Evolutionary conservation across 1,284 basidiomycete genomes (phyloP), one percentile per base, ranked within the genome.

Genomic region (Grifola frondosa): DNA sequence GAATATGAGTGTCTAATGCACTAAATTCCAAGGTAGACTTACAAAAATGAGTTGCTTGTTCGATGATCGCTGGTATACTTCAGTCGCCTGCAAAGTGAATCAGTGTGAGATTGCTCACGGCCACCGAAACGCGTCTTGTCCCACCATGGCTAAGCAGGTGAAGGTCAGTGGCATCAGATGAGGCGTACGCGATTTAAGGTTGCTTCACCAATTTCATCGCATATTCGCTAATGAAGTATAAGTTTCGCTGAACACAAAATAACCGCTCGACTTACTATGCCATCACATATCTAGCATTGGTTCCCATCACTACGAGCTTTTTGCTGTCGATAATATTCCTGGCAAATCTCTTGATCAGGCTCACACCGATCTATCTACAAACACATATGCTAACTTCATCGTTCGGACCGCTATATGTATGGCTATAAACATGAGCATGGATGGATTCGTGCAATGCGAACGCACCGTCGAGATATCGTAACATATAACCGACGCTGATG

Each of bases 41-140:
- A 60, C 58, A 58, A 58, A 83, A 80, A 63, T 83, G 80, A 4
- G 81, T 83, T 5, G 74, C 81, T 58, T 83, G 80, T 61, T 83
- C 81, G 37, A 83, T 73, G 46, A 83, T 77, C 10, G 80, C 58
- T 59, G 32, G 34, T 19, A 12, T 21, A 17, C 6, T 25, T 8
- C 26, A 9, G n/a, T 22, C 21, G 12, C 9, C 21, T 11, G 13
- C 30, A 20, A 7, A 7, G 13, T 15, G 23, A 33, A 19, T 6
- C 25, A 7, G 12, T 22, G 12, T 17, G 35, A 19, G 31, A 21
- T 26, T 67, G 31, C 77, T 64, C 35, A 67, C 68, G 53, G 57
- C 64, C 57, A 54, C 70, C 58, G 36, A 63, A 63, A 15, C 54
- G 58, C 4, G 56, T 55, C 58, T 77, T 78, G 62, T 74, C 70